These are phyloP conservation scores for Coemansia sp. DNA, from an alignment of 192 early-diverging fungal genomes.

Conservation along the genomic window DNA sequence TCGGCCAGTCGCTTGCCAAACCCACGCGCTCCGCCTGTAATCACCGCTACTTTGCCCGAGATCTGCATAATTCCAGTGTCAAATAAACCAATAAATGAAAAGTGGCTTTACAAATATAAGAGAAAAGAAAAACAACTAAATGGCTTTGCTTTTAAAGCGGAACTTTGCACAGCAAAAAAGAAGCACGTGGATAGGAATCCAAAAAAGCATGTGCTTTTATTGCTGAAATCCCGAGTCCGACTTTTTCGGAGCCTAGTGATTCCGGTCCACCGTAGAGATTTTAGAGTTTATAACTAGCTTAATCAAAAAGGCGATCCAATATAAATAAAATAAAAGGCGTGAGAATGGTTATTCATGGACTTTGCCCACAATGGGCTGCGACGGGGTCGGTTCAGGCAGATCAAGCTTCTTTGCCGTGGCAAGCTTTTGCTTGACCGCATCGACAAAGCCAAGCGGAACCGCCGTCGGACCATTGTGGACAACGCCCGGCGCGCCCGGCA, in stretches of 20 bases:
- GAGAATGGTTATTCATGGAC: conserved; percentile 2
- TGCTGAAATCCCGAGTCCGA: too few relatives aligned
- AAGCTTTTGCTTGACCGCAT: background rate
- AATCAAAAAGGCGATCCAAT: background rate
- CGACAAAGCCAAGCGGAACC: conserved; percentile 21
- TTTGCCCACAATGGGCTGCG: conserved; percentile 9
- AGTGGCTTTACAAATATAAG: background rate
- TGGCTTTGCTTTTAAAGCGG: too few relatives aligned
- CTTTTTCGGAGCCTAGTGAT: too few relatives aligned
- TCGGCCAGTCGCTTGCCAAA: conserved; percentile 66
- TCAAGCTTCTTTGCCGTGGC: background rate
- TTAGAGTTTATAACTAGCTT: too few relatives aligned
- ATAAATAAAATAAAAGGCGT: too few relatives aligned
- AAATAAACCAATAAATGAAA: background rate
- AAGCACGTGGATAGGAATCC: too few relatives aligned
- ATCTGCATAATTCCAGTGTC: conserved; percentile 25
- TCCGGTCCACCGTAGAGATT: too few relatives aligned
- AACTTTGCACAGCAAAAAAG: too few relatives aligned
- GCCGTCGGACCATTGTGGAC: conserved; percentile 48
- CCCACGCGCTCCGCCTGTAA: conserved; percentile 70
- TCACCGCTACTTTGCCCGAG: conserved; percentile 63
- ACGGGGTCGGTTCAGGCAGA: too few relatives aligned
- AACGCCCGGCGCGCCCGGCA: conserved; percentile 21
- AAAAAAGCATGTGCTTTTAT: too few relatives aligned
- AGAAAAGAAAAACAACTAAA: background rate